phyloP scores from a whole-genome alignment of 345 rosid species.

The Camelina hispida region DNA sequence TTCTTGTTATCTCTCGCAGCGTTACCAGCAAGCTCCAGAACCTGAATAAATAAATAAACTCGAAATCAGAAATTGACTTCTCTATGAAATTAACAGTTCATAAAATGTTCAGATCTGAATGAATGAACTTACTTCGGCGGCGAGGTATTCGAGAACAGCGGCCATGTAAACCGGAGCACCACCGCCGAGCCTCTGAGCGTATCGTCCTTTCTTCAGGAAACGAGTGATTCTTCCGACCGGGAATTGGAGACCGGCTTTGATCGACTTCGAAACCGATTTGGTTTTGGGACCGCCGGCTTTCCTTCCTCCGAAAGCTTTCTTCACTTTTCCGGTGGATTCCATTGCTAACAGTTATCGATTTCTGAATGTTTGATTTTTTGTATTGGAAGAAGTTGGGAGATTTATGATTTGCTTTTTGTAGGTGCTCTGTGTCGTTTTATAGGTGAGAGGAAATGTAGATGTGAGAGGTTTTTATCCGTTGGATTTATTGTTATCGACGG shows the following conservation, averaged over 20 bases:
- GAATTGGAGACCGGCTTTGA: conserved; percentile 81
- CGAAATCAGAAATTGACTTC: neutral
- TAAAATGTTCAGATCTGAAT: neutral
- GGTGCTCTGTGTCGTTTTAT: too few species aligned
- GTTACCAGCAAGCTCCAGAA: conserved; percentile 78
- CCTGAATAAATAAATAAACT: conserved; percentile 39
- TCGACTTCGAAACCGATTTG: conserved; percentile 75
- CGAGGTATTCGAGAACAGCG: conserved; percentile 86
- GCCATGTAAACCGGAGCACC: conserved; percentile 93
- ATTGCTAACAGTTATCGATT: conserved; percentile 27
- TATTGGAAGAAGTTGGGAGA: too few species aligned
- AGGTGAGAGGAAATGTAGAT: too few species aligned
- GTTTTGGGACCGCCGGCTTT: conserved; percentile 76
- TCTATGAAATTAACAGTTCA: neutral
- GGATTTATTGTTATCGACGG: too few species aligned
- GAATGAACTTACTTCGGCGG: conserved; percentile 61
- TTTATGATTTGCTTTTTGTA: too few species aligned
- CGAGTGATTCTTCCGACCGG: conserved; percentile 90
- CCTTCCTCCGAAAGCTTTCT: conserved; percentile 86
- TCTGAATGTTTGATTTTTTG: too few species aligned
- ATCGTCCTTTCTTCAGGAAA: conserved; percentile 76
- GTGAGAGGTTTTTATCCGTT: too few species aligned
- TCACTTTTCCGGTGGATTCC: conserved; percentile 66
- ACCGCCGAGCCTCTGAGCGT: conserved; percentile 70
- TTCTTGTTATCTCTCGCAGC: conserved; percentile 87